These are phyloP conservation scores for Silene vulgaris DNA, from an alignment of 179 eudicot genomes.

Conservation along the genomic window DNA sequence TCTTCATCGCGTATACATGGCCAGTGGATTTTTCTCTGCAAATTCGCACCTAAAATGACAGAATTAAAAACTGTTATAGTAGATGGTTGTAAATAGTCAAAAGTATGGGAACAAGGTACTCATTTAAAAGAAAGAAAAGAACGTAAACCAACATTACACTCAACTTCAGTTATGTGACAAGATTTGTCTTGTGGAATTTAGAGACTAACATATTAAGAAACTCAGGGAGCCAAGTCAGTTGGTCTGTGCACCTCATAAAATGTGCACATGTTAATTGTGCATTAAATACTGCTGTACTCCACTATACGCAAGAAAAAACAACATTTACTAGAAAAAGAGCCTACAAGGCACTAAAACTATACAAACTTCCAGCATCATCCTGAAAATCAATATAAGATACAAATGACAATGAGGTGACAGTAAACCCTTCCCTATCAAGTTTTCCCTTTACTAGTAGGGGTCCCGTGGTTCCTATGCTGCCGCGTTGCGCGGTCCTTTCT, in stretches of 20 bases:
- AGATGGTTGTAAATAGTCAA: background rate
- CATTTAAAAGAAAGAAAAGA: background rate
- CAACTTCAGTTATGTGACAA: background rate
- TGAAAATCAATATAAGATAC: background rate
- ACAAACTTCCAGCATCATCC: background rate
- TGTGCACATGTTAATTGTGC: too few species aligned
- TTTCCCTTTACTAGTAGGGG: too few species aligned
- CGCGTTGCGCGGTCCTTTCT: too few species aligned
- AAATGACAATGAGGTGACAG: too few species aligned
- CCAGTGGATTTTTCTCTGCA: slow-evolving; percentile 77
- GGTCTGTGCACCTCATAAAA: too few species aligned
- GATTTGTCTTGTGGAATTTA: background rate
- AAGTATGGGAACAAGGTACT: background rate
- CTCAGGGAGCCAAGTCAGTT: background rate
- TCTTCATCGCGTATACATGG: slow-evolving; percentile 85
- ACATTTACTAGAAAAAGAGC: too few species aligned
- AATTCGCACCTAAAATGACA: slow-evolving; percentile 59
- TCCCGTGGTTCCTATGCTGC: too few species aligned
- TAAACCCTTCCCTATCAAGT: too few species aligned
- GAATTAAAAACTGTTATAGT: background rate
- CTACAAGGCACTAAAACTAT: background rate
- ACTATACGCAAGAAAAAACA: too few species aligned
- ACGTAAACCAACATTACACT: background rate
- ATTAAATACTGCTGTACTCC: too few species aligned
- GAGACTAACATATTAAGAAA: background rate